A percentile compares a stretch with the other conserved stretches of the same genome.
phyloP scores from a whole-genome alignment of 192 early-diverging fungal species.

The Rhizophagus prolifer region DNA sequence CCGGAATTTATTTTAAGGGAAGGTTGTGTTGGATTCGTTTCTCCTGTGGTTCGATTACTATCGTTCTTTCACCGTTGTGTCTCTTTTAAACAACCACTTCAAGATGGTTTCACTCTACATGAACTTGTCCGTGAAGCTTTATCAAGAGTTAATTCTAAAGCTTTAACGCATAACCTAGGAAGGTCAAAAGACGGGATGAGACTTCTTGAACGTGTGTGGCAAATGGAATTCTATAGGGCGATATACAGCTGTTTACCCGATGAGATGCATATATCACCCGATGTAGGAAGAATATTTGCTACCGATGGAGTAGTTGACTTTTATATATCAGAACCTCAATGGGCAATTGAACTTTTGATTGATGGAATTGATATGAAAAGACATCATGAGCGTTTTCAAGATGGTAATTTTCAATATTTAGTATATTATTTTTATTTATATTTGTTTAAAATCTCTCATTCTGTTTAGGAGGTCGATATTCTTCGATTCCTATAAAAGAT shows the following conservation, averaged over 20 bases:
- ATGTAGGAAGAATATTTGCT: conserved; percentile 26
- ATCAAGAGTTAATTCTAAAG: conserved; percentile 20
- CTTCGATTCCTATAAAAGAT: conserved; percentile 22
- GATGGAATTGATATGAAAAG: conserved; percentile 30
- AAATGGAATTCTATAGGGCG: conserved; percentile 31
- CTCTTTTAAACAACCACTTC: conserved; percentile 10
- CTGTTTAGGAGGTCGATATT: conserved; percentile 20
- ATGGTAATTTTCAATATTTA: conserved; percentile 4
- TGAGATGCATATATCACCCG: conserved; percentile 30
- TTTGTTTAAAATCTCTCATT: neutral
- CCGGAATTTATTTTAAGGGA: conserved; percentile 15
- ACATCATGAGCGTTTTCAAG: conserved; percentile 27
- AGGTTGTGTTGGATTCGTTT: conserved; percentile 22
- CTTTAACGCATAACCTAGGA: conserved; percentile 19
- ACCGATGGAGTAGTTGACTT: conserved; percentile 26
- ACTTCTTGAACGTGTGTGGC: conserved; percentile 27
- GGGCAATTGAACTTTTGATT: conserved; percentile 29
- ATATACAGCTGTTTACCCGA: conserved; percentile 21
- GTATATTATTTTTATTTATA: neutral
- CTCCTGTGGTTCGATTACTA: neutral
- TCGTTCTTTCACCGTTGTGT: conserved; percentile 26
- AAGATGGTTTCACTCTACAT: conserved; percentile 24
- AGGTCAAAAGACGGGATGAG: conserved; percentile 28
- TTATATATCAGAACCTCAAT: conserved; percentile 27
- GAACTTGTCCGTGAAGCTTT: conserved; percentile 22